Evolutionary conservation across 495 filamentous ascomycete genomes (phyloP).

Genomic region (Tetracladium setigerum): DNA sequence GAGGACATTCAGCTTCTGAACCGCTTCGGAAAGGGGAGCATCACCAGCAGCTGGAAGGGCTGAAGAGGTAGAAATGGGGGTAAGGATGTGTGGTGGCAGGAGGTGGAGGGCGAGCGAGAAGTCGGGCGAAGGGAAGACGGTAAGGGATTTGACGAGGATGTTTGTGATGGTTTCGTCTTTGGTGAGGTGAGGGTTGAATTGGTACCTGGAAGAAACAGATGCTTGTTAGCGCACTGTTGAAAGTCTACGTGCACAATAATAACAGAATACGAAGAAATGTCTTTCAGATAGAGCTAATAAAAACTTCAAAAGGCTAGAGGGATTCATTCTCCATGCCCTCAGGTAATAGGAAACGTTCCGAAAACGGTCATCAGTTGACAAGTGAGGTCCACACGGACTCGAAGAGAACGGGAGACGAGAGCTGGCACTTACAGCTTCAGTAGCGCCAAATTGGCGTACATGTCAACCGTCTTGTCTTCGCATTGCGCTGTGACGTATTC

Average conservation of each 20-base stretch:
- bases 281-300: slow-evolving; percentile 63
- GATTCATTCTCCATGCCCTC: slow-evolving; percentile 50
- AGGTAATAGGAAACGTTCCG: slow-evolving; percentile 99
- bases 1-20: slow-evolving; percentile 77
- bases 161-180: slow-evolving; percentile 96
- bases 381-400: background rate
- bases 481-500: slow-evolving; percentile 93
- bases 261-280: slow-evolving; percentile 11
- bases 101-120: slow-evolving; percentile 91
- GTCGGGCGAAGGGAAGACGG: slow-evolving; percentile 93
- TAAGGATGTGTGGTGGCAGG: slow-evolving; percentile 69
- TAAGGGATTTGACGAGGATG: slow-evolving; percentile 95
- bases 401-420: background rate
- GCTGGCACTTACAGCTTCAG: slow-evolving; percentile 86
- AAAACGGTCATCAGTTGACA: slow-evolving; percentile 57
- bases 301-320: slow-evolving; percentile 37
- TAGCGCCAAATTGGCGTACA: slow-evolving; percentile 90
- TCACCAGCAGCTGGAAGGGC: slow-evolving; percentile 31
- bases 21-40: slow-evolving; percentile 63
- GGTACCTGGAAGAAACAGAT: slow-evolving; percentile 59
- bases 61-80: slow-evolving; percentile 30
- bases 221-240: background rate
- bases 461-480: slow-evolving; percentile 88
- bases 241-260: background rate
- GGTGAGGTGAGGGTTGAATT: slow-evolving; percentile 98